Percentiles rank a stretch among this genome's conserved stretches.
phyloP scores from a whole-genome alignment of 257 asterid genomes.

The Rauvolfia tetraphylla region DNA sequence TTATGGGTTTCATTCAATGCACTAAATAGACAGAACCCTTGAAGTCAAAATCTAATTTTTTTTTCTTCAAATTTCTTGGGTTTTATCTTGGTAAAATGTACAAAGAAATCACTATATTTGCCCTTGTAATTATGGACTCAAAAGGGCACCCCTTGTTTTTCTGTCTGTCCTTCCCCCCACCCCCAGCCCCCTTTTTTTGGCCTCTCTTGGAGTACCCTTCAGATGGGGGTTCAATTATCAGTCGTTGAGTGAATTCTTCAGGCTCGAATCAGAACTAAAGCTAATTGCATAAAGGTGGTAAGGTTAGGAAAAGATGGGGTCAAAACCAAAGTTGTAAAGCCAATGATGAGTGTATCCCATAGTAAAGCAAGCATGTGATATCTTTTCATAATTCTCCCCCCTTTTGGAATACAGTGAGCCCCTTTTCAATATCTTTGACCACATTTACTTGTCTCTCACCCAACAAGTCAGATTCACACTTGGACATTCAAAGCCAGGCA shows the following conservation, averaged over 20 bases:
- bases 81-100: not conserved
- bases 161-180: no score
- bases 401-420: not conserved
- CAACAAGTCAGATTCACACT: not conserved
- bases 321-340: not conserved
- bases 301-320: not conserved
- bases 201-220: not conserved
- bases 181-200: no score
- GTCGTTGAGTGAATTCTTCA: not conserved
- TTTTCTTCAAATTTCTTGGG: not conserved
- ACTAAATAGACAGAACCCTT: no score
- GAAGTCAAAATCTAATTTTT: no score
- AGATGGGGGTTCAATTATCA: not conserved
- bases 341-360: not conserved
- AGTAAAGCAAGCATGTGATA: not conserved
- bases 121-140: not conserved
- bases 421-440: slow-evolving; percentile 3
- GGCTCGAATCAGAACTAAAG: not conserved
- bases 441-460: not conserved
- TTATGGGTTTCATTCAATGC: no score
- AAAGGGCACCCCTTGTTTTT: no score
- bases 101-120: not conserved
- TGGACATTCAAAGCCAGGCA: not conserved
- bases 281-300: not conserved
- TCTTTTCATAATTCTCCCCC: not conserved